Base-by-base conservation (phyloP, 2,329 filamentous ascomycete genomes). In the Claviceps arundinis region DNA sequence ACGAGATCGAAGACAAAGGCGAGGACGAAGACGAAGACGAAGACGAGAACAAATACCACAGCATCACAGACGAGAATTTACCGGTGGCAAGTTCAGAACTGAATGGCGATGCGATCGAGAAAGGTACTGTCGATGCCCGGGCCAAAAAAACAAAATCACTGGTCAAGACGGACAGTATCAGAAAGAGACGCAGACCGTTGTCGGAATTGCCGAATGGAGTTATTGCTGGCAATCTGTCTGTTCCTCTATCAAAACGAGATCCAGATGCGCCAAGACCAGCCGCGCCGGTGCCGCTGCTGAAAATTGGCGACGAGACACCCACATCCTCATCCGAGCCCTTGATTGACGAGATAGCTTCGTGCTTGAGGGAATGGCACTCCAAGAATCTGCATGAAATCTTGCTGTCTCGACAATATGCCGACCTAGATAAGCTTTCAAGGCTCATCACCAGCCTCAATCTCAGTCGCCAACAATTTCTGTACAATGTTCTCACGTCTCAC, bases 281-380 rank as follows among this genome's bases (percentile, higher is more conserved):
- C 11, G 94, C 94, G 11, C 93, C 93, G 0, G 90, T 98, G 8
- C 93, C 93, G 4, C 93, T 97, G 86, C 77, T 98, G 50, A 95
- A 96, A 68, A 91, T 98, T 65, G 93, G 93, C 54, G 93, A 98
- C 63, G 93, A 98, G 71, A 95, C 89, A 2, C 88, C 90, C 1
- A 95, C 89, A 0, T 96, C 89, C 5, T 75, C 80, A 16, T 83
- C 87, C 8, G 94, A 98, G 65, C 93, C 93, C 2, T 70, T 98
- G 55, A 90, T 98, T 24, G 93, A 98, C 68, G 93, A 98, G 67
- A 97, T 98, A 60, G 90, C 93, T 14, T 96, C 90, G 3, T 98
- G 93, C 65, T 71, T 98, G 56, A 82, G 93, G 60, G 93, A 98
- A 76, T 98, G 93, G 94, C 91, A 98, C 70, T 95, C 93, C 19